A percentile compares a stretch with the other conserved stretches of the same genome.
Evolutionary conservation across 2,329 filamentous ascomycete species (phyloP).

Genomic region (Alternaria sp.): DNA sequence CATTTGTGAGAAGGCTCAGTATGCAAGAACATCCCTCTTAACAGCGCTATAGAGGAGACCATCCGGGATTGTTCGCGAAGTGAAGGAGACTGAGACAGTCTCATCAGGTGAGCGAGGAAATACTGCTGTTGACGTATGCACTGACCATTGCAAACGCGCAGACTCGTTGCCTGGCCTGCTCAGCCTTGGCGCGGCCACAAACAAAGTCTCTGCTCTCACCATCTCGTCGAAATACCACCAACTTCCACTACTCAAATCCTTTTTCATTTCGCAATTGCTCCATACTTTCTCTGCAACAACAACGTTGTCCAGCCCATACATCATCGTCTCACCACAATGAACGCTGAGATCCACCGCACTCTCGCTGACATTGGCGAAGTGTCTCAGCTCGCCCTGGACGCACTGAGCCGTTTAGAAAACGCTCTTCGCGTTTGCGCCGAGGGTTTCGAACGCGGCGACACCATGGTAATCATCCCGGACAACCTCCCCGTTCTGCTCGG

Average conservation of each 20-base stretch:
- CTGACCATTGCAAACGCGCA: conserved; percentile 23
- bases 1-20: not conserved
- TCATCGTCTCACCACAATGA: no score
- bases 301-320: not conserved
- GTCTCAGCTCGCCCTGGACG: not conserved
- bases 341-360: conserved; percentile 4
- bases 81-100: not conserved
- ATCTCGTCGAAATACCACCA: not conserved
- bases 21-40: not conserved
- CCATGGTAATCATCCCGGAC: conserved; percentile 6
- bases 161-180: conserved; percentile 5
- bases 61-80: not conserved
- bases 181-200: conserved; percentile 15
- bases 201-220: not conserved
- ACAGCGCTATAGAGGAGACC: not conserved
- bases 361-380: not conserved
- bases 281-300: not conserved
- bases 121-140: conserved; percentile 14
- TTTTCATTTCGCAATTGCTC: not conserved
- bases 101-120: not conserved
- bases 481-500: conserved; percentile 5
- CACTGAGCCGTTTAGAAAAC: conserved; percentile 11
- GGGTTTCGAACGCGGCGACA: conserved; percentile 7
- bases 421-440: conserved; percentile 12
- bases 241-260: not conserved